Base-by-base conservation (phyloP, 1,284 basidiomycete genomes). In the Earliella scabrosa region DNA sequence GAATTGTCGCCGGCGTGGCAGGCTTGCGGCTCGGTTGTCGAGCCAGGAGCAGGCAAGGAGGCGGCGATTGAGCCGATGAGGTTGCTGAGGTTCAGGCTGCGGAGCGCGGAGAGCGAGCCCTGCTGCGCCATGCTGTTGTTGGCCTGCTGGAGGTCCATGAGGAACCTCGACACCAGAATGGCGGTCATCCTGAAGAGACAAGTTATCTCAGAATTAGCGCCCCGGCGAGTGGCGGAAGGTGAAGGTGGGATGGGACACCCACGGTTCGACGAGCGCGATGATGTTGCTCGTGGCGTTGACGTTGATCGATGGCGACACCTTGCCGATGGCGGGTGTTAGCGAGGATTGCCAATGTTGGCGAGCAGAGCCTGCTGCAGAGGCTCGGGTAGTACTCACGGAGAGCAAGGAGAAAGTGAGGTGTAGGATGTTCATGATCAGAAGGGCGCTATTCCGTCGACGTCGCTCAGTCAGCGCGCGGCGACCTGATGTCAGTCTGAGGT, bases 81-180 rank as follows among this genome's bases (percentile, higher is more conserved):
- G 14, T 36, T 40, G 51, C 46, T 40, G 36, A 53, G 47, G 38
- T 53, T 38, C 44, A 53, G 52, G 7, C 34, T 47, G 31, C 45
- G 29, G 27, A 53, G n/a, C 10, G 52, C 46, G 34, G 44, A 31
- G 16, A 47, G 29, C 5, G 52, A 35, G 24, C 47, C 36, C 31
- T 47, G 45, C 20, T 43, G 44, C 9, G 20, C 18, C 10, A 34
- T 40, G n/a, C 26, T 21, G 23, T 26, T 40, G 38, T 41, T 53
- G 29, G 45, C 52, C 14, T 53, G 45, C 21, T 53, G 52, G 14
- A 53, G 52, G 38, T 53, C 52, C 16, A 53, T 47, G 36, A 53
- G 52, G 29, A 47, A 53, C 10, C 52, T 34, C n/a, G 52, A 53
- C 27, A 53, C 47, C 18, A 47, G 38, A 16, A 53, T 47, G 3